A percentile compares a stretch with the other conserved stretches of the same genome.
Evolutionary conservation across 805 yeast genomes (phyloP).

Genomic region (Schizosaccharomyces japonicus): DNA sequence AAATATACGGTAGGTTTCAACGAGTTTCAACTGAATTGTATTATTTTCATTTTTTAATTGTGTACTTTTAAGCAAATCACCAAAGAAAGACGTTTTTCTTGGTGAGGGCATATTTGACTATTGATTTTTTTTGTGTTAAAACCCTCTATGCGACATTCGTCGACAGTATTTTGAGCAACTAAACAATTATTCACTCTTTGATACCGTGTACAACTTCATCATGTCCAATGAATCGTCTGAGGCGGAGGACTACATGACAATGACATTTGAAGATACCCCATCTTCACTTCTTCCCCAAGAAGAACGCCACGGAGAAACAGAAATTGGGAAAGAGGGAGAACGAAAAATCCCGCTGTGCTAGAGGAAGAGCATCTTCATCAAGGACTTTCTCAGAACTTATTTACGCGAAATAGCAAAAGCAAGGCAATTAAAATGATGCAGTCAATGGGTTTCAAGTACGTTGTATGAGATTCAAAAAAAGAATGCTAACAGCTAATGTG

Average conservation of each 20-base stretch:
- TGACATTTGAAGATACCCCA: neutral
- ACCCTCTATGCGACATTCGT: no score
- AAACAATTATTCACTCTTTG: no score
- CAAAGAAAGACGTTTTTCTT: neutral
- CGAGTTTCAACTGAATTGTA: no score
- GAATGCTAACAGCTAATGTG: no score
- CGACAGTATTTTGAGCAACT: no score
- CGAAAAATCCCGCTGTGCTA: neutral
- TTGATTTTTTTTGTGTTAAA: neutral
- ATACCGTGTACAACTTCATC: no score
- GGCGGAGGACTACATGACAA: neutral
- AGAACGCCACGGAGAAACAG: neutral
- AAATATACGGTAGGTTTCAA: no score
- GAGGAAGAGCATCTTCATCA: neutral
- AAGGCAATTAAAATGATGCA: slow-evolving; percentile 1
- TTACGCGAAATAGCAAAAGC: neutral
- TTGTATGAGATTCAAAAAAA: no score
- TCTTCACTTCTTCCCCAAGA: neutral
- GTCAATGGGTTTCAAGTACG: slow-evolving; percentile 1
- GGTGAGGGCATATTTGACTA: neutral
- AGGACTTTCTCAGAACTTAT: neutral
- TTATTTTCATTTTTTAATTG: neutral
- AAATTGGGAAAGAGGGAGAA: neutral
- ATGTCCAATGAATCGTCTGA: neutral
- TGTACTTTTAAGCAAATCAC: neutral